phyloP scores from a whole-genome alignment of 768 basidiomycete species.

The Myochromella boudieri region DNA sequence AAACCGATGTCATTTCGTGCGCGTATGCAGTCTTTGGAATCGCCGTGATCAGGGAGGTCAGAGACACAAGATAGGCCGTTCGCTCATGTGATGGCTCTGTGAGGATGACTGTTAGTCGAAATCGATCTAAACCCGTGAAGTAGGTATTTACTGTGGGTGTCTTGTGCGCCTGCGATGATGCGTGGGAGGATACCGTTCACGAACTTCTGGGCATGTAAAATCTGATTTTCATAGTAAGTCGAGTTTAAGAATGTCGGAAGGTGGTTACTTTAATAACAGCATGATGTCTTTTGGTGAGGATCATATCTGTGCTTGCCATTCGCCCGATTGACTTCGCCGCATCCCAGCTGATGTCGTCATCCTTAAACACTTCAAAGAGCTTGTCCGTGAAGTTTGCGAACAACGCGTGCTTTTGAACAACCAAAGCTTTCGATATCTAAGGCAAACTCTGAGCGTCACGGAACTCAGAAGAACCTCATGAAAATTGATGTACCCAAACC shows the following conservation, averaged over 20 bases:
- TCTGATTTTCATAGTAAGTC: slow-evolving; percentile 37
- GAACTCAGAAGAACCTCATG: not conserved
- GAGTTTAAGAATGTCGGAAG: not conserved
- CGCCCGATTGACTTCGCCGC: slow-evolving; percentile 78
- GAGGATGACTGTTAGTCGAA: not conserved
- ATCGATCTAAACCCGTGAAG: not conserved
- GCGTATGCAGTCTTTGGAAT: slow-evolving; percentile 76
- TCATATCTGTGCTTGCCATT: slow-evolving; percentile 56
- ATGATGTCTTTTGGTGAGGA: slow-evolving; percentile 77
- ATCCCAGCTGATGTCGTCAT: slow-evolving; percentile 61
- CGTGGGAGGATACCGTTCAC: slow-evolving; percentile 71
- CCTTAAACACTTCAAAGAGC: slow-evolving; percentile 71
- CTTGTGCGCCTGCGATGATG: slow-evolving; percentile 67
- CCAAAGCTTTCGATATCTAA: slow-evolving; percentile 77
- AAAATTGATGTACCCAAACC: slow-evolving; percentile 59
- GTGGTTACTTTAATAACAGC: slow-evolving; percentile 70
- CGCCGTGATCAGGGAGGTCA: slow-evolving; percentile 77
- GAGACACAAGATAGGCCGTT: slow-evolving; percentile 76
- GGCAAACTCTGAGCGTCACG: not conserved
- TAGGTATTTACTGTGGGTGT: slow-evolving; percentile 46
- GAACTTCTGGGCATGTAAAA: slow-evolving; percentile 75
- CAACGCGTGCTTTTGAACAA: slow-evolving; percentile 68
- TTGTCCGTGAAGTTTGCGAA: slow-evolving; percentile 57
- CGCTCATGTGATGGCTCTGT: slow-evolving; percentile 38
- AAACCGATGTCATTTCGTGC: slow-evolving; percentile 62